Percentiles rank a stretch among this genome's conserved stretches.
phyloP scores from a whole-genome alignment of 2,329 filamentous ascomycete genomes.

The Sordariomycetes sp. region DNA sequence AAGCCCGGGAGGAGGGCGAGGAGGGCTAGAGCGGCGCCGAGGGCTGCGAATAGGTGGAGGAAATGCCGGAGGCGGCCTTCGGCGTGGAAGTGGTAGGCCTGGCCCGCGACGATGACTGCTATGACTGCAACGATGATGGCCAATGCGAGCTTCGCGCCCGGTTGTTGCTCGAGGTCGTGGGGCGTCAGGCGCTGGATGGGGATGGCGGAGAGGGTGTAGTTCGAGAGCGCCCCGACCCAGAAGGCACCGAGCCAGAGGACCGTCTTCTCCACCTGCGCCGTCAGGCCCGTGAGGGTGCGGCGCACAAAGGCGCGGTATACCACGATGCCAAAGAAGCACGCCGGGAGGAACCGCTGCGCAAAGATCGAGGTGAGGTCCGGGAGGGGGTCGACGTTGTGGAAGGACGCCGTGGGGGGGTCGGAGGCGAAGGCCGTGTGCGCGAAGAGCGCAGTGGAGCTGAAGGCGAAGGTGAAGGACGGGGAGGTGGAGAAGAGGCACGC shows the following conservation, averaged over 20 bases:
- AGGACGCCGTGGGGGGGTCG: slow-evolving; percentile 53
- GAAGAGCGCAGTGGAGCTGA: slow-evolving; percentile 44
- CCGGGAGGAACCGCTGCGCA: slow-evolving; percentile 49
- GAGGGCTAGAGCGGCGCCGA: slow-evolving; percentile 17
- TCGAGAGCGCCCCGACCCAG: slow-evolving; percentile 61
- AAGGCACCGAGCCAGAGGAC: slow-evolving; percentile 56
- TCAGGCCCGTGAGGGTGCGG: slow-evolving; percentile 41
- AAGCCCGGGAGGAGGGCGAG: slow-evolving; percentile 41
- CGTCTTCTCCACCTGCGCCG: slow-evolving; percentile 55
- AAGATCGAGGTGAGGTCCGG: slow-evolving; percentile 38
- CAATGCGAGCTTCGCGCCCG: slow-evolving; percentile 53
- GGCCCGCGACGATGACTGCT: slow-evolving; percentile 20
- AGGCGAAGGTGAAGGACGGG: slow-evolving; percentile 49
- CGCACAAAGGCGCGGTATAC: slow-evolving; percentile 51
- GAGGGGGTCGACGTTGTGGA: slow-evolving; percentile 45
- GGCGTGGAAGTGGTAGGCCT: slow-evolving; percentile 54
- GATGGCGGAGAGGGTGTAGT: slow-evolving; percentile 64
- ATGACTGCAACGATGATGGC: slow-evolving; percentile 48
- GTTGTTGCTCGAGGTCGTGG: slow-evolving; percentile 26
- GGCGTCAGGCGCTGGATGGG: slow-evolving; percentile 27
- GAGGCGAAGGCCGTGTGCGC: slow-evolving; percentile 2
- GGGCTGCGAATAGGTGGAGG: slow-evolving; percentile 42
- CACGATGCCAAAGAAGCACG: slow-evolving; percentile 53
- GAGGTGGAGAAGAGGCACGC: slow-evolving; percentile 53
- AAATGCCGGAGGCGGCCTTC: slow-evolving; percentile 55